Base-by-base conservation (phyloP, 2,329 filamentous ascomycete species). In the Thyridium curvatum region DNA sequence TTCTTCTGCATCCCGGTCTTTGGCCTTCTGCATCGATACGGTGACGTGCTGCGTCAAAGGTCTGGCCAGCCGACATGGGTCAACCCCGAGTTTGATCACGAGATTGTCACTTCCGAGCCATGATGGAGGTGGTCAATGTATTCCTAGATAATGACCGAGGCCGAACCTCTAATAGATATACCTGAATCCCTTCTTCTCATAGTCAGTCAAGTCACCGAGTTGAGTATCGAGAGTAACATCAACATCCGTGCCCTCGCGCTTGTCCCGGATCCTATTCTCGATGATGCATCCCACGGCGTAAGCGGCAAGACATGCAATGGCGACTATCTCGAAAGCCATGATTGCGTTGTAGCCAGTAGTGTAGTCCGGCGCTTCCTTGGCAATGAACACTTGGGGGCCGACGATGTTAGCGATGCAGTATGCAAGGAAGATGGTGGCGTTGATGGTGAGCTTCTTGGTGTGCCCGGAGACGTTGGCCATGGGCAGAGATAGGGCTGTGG, bases 311-410 rank as follows among this genome's bases (percentile, higher is more conserved):
- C 21, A 26, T 10, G 21, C 21, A 26, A 26, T 26, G 10, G 21
- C 21, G 21, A 26, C 21, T 6, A 26, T 26, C 21, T 26, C 21
- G 21, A 26, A 75, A 9, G 61, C 69, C 54, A 79, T 64, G 40
- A 78, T 69, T 12, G 71, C 66, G 17, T 77, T 64, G 50, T 77
- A 74, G 13, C 72, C 74, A 1, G 70, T 72, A 12, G 65, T 62
- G 46, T 71, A 77, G 3, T 69, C 58, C 1, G 73, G 74, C 0
- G 65, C 69, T 42, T 78, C 71, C 31, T 59, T 59, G 3, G 61
- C 62, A 47, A 69, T 69, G 58, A 78, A 77, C 3, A 71, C 76
- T 50, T 76, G 69, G 1, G 73, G 73, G 0, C 73, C 72, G 44
- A 77, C 76, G 40, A 77, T 71, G 51, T 74, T 78, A 12, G 70